Evolutionary conservation across 768 basidiomycete species (phyloP), one percentile per base, ranked within the genome.

Genomic region (Rhodotorula graminis): DNA sequence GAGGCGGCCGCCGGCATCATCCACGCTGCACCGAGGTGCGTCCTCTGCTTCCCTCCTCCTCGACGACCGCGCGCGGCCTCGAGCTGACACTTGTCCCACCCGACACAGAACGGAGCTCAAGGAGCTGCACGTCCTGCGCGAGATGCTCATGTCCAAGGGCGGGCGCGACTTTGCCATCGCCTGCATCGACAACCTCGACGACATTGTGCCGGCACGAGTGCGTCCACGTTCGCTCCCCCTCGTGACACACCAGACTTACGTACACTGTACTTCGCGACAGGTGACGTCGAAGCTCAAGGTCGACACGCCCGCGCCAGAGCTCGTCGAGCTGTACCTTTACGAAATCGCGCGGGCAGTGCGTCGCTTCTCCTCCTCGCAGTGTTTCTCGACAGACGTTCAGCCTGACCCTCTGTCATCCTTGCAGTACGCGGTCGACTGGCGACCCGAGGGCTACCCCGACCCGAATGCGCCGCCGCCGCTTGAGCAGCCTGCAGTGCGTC

Each of bases 71-170:
- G 19, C 49, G 9, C 49, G 19, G 23, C 23, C 11, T 25, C 25
- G 8, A 7, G 23, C 50, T 14, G 8, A 46, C 44, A 14, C 7
- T 46, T 14, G 2, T 46, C 44, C 2, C 44, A 14, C 5, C 44
- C 44, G 12, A 46, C 37, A 6, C 58, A 76, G 77, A 31, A 74
- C 74, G 9, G 76, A 77, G 50, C 62, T 78, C 4, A 71, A 71
- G 21, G 77, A 76, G 58, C 85, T 99, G 52, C 91, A 96, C 75
- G 83, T 92, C 50, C 82, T 97, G 64, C 88, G 96, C 66, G 94
- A 98, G 80, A 87, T 97, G 80, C 85, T 99, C 69, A 91, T 94
- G 90, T 91, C 93, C 80, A 96, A 96, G 82, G 96, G 88, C 80
- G 93, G 95, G 27, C 88, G 95, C 31, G 92, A 93, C 60, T 98